These are phyloP conservation scores for Hypholoma sublateritium DNA, from an alignment of 768 basidiomycete genomes.

Conservation along the genomic window DNA sequence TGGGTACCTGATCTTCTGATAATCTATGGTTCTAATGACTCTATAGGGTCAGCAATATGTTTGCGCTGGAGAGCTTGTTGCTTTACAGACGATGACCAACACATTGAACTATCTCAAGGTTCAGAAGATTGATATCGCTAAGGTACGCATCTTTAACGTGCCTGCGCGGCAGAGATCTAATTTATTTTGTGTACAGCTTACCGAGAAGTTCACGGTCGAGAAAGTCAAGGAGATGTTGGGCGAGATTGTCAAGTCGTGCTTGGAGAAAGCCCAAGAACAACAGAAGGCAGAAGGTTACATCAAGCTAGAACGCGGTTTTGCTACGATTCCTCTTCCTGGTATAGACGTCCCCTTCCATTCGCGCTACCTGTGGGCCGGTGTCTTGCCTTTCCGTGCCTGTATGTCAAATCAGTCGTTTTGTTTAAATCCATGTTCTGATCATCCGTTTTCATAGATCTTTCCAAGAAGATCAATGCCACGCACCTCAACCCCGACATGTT, in stretches of 20 bases:
- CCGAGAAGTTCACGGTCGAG: constrained; percentile 84
- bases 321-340: constrained; percentile 92
- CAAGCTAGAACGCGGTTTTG: constrained; percentile 94
- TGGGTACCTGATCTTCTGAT: background rate
- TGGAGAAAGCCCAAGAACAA: constrained; percentile 71
- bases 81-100: constrained; percentile 91
- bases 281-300: constrained; percentile 85
- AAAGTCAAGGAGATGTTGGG: constrained; percentile 95
- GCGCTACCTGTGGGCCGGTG: constrained; percentile 97
- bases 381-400: constrained; percentile 97
- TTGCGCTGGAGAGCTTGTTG: constrained; percentile 94
- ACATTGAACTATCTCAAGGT: constrained; percentile 96
- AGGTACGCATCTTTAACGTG: constrained; percentile 49
- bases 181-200: constrained; percentile 57
- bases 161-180: too few species aligned
- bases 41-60: constrained; percentile 98
- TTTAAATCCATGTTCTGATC: background rate
- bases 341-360: constrained; percentile 99
- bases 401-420: constrained; percentile 31
- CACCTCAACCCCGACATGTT: constrained; percentile 95
- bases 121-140: constrained; percentile 91
- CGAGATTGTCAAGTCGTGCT: constrained; percentile 86
- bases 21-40: constrained; percentile 5
- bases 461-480: constrained; percentile 94
- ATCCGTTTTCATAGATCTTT: constrained; percentile 60